phyloP scores from a whole-genome alignment of 73 alveolate genomes.

The Halteria grandinella region DNA sequence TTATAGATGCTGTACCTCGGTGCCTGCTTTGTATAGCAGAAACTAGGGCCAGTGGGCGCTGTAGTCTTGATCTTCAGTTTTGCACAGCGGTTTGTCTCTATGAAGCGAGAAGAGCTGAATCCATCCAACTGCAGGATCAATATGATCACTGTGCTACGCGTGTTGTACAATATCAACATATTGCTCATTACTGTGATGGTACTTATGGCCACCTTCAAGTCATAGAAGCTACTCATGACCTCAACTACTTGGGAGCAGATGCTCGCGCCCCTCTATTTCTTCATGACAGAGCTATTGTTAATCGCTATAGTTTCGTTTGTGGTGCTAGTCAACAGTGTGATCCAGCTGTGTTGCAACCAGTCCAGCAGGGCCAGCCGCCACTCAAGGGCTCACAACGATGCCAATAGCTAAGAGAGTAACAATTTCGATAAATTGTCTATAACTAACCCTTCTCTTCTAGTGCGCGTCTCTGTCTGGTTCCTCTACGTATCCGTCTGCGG shows the following conservation, averaged over 20 bases:
- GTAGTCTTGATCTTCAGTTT: too few species aligned
- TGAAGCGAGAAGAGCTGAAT: too few species aligned
- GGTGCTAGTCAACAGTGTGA: conserved; percentile 27
- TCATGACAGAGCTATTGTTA: conserved; percentile 27
- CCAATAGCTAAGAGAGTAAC: neutral
- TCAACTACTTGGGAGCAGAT: conserved; percentile 25
- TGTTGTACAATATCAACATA: neutral
- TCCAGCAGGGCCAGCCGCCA: neutral
- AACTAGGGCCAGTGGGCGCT: too few species aligned
- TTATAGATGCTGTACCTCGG: too few species aligned
- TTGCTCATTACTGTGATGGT: neutral
- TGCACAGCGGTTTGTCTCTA: too few species aligned
- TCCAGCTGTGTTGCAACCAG: conserved; percentile 22
- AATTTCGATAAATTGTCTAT: neutral
- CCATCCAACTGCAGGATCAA: too few species aligned
- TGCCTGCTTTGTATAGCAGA: too few species aligned
- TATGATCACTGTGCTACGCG: too few species aligned
- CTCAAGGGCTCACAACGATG: neutral
- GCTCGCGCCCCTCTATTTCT: conserved; percentile 8
- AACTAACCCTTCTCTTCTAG: neutral
- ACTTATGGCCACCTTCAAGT: neutral
- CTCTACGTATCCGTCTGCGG: conserved; percentile 22
- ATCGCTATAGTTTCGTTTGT: conserved; percentile 35
- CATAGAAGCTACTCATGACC: neutral
- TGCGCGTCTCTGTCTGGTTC: conserved; percentile 22